Percentiles rank a stretch among this genome's conserved stretches.
phyloP scores from a whole-genome alignment of 805 yeast species.

The Sungouiozyma ichnusensis region DNA sequence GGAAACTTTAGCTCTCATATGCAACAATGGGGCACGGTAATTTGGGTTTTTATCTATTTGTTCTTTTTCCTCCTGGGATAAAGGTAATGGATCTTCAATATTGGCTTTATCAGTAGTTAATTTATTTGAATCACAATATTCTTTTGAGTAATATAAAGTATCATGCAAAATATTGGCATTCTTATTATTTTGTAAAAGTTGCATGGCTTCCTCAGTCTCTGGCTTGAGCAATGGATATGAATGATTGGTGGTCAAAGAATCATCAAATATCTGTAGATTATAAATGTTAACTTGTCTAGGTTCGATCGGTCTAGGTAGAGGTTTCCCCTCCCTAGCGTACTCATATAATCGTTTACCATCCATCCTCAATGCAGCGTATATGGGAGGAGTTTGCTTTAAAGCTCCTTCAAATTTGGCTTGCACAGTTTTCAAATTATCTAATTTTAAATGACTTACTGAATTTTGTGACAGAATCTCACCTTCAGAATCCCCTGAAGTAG shows the following conservation, averaged over 20 bases:
- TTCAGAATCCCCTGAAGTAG: conserved; percentile 90
- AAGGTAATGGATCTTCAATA: conserved; percentile 31
- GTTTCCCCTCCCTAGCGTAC: conserved; percentile 80
- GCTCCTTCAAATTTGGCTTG: conserved; percentile 67
- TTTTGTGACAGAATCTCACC: conserved; percentile 65
- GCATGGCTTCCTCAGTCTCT: conserved; percentile 18
- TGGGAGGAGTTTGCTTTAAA: conserved; percentile 85
- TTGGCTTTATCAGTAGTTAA: conserved; percentile 32
- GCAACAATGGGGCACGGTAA: conserved; percentile 56
- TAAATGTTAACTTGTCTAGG: conserved; percentile 58
- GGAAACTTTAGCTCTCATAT: conserved; percentile 68
- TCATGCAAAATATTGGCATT: conserved; percentile 55
- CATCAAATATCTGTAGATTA: conserved; percentile 39
- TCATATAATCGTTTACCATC: conserved; percentile 90
- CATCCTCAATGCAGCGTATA: conserved; percentile 87
- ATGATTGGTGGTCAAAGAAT: conserved; percentile 47
- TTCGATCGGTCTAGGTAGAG: conserved; percentile 76
- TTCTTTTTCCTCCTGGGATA: conserved; percentile 29
- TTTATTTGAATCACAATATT: conserved; percentile 39
- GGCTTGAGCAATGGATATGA: conserved; percentile 38
- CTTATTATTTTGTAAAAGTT: conserved; percentile 15
- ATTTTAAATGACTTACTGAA: conserved; percentile 45
- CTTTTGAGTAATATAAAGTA: conserved; percentile 46
- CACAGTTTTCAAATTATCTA: conserved; percentile 39
- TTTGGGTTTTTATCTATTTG: conserved; percentile 28